Evolutionary conservation across 108 stramenopile species (phyloP).

Genomic region (Parmales sp.): DNA sequence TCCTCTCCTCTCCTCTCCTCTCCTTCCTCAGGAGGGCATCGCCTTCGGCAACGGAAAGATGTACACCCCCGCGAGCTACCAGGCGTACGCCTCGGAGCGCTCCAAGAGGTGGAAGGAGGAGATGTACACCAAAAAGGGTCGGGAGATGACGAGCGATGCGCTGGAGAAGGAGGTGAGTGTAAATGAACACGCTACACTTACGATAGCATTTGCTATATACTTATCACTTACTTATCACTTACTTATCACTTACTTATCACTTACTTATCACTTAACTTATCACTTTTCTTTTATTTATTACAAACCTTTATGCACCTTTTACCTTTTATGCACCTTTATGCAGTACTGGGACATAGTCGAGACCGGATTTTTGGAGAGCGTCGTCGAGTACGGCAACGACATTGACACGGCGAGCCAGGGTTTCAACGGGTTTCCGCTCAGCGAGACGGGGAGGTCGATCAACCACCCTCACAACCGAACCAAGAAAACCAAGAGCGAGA

Average conservation of each 20-base stretch:
- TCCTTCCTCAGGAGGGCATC: conserved; percentile 73
- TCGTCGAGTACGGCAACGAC: conserved; percentile 94
- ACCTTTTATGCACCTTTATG: too few relatives aligned
- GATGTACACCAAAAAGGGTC: conserved; percentile 56
- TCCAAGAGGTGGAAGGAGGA: conserved; percentile 18
- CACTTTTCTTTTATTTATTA: conserved; percentile 61
- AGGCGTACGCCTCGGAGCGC: conserved; percentile 38
- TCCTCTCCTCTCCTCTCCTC: conserved; percentile 19
- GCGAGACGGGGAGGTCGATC: conserved; percentile 55
- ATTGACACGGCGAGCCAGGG: conserved; percentile 70
- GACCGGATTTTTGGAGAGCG: conserved; percentile 43
- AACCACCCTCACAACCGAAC: conserved; percentile 29
- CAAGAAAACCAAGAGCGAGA: conserved; percentile 35
- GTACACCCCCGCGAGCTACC: conserved; percentile 58
- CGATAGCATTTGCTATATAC: background rate
- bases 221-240: conserved; percentile 22
- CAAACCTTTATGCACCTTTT: too few relatives aligned
- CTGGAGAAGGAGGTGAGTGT: background rate
- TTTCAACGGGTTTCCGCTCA: conserved; percentile 83
- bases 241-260: conserved; percentile 15
- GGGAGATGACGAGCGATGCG: conserved; percentile 41
- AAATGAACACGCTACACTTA: background rate
- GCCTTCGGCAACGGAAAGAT: conserved; percentile 83
- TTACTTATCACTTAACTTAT: conserved; percentile 22
- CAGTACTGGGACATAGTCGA: conserved; percentile 95